Base-by-base conservation (phyloP, 2,329 filamentous ascomycete genomes). In the Calycina herbarum region DNA sequence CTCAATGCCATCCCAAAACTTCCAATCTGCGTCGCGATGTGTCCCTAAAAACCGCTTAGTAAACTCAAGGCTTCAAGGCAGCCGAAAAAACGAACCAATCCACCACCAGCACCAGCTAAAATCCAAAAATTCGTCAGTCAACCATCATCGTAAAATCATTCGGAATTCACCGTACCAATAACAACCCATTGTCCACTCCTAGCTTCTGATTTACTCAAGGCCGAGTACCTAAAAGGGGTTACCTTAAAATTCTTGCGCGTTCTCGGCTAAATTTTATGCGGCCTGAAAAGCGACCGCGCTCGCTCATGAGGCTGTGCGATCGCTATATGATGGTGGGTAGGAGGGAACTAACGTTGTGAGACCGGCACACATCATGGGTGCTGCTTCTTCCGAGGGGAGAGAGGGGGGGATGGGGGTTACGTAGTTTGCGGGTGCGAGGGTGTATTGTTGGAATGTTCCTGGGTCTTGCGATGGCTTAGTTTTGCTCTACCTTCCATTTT, bases 391-490 rank as follows among this genome's bases (percentile, higher is more conserved):
- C 10, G 84, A 86, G 54, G 81, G 76, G 20, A 91, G 77, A 3
- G 75, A 77, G 4, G 89, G 87, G 1, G 89, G 89, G 70, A 91
- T 90, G 1, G 87, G 87, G 0, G 89, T 91, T 1, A 90, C 88
- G 74, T 91, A 91, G 77, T 84, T 83, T 2, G 88, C 88, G 10
- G 86, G 86, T 0, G 82, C 84, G 17, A 89, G 74, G 20, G 84
- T 83, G 72, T 90, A 91, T 77, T 90, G 87, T 74, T 91, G 89
- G 74, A 91, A 91, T n/a, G 88, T 91, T 45, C 89, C 89, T 0
- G 88, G 88, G 48, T 72, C 73, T 75, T 15, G 0, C 15, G 6
- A 42, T 29, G 6, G 8, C 29, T 57, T n/a, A 63, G 56, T 58
- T 17, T n/a, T 13, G 31, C 10, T 33, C 11, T 17, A 17, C 42